Evolutionary conservation across 306 rosid species (phyloP), one percentile per base, ranked within the genome.

Genomic region (Ammopiptanthus mongolicus): DNA sequence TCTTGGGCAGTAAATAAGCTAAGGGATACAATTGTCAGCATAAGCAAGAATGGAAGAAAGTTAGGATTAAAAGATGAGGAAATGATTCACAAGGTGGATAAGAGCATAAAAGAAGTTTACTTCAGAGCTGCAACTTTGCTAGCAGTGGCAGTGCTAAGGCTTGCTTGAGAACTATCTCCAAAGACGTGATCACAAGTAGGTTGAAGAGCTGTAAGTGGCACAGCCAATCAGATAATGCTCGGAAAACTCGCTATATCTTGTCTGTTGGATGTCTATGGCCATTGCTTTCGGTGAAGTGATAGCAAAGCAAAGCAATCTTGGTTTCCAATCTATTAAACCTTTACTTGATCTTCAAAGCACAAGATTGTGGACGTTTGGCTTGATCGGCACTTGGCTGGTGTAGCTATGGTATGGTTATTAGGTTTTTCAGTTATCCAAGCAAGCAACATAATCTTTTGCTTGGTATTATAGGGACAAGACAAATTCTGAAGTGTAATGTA

Each of bases 91-190:
- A 83, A 73, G 85, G 87, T 95, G 65, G 93, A 90, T 41, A 86
- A 75, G 64, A 90, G 82, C 52, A 55, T 90, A 51, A 84, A 71
- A n/a, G 91, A 88, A 37, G 83, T 95, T 70, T 88, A 87, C 88
- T 87, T 91, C 73, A 84, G 97, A 75, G 88, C 93, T 5, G 95
- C 89, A 31, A 71, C 98, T 12, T 53, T 95, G 84, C 80, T 91
- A 81, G 91, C 86, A 1, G 78, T 90, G 74, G 89, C 93, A 3
- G 82, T 88, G 73, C 82, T 95, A 80, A 87, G 89, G 84, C 74
- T 90, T 74, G 92, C 90, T 70, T 95, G 91, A 92, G 70, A 65
- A 33, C 77, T 73, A 23, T 17, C 69, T 3, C 52, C 8, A 4
- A 59, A 52, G 57, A 37, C 12, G 14, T 5, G 59, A 39, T 18